These are phyloP conservation scores for Kodamaea nitidulidarum DNA, from an alignment of 805 yeast genomes.

Conservation along the genomic window DNA sequence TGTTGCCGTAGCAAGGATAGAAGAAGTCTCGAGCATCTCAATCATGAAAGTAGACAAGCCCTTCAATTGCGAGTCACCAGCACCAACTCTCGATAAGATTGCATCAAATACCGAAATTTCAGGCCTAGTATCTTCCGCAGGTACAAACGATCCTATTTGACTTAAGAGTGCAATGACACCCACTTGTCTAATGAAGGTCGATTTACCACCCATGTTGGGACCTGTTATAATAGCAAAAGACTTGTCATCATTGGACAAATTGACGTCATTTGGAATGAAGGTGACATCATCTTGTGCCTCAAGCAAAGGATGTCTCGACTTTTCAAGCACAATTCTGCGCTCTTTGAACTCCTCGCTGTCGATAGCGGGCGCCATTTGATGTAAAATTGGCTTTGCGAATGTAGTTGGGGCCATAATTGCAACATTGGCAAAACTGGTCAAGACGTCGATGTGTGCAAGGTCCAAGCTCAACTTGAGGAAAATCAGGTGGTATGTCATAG, in stretches of 20 bases:
- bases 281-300: constrained; percentile 87
- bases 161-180: constrained; percentile 86
- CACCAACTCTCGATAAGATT: constrained; percentile 94
- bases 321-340: constrained; percentile 53
- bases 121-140: constrained; percentile 53
- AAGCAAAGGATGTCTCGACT: constrained; percentile 92
- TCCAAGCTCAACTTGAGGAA: constrained; percentile 62
- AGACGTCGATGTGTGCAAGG: constrained; percentile 76
- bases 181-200: constrained; percentile 84
- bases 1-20: constrained; percentile 78
- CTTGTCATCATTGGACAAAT: constrained; percentile 45
- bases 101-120: constrained; percentile 86
- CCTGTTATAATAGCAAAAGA: constrained; percentile 89
- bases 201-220: constrained; percentile 97
- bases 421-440: constrained; percentile 80
- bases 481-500: constrained; percentile 77
- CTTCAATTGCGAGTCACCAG: constrained; percentile 94
- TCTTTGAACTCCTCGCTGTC: constrained; percentile 22
- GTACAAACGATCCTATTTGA: constrained; percentile 87
- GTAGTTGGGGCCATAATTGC: constrained; percentile 75
- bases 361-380: constrained; percentile 40
- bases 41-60: constrained; percentile 97
- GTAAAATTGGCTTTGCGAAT: constrained; percentile 70
- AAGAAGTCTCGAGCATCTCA: constrained; percentile 92
- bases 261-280: constrained; percentile 91